These are phyloP conservation scores for Radiomyces spectabilis DNA, from an alignment of 192 early-diverging fungal genomes.

Conservation along the genomic window DNA sequence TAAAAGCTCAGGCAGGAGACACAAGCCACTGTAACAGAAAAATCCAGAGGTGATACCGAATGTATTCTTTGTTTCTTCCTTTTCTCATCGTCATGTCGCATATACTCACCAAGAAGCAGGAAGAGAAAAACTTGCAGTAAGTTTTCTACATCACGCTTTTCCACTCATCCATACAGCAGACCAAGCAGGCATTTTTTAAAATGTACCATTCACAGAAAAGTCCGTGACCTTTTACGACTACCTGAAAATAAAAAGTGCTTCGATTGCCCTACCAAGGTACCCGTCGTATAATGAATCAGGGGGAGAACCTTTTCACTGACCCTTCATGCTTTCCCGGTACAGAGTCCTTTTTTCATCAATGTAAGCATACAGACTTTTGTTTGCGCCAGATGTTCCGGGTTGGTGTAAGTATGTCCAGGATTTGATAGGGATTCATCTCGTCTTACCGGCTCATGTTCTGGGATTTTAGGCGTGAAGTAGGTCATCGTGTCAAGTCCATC, in stretches of 20 bases:
- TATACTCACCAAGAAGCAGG: too few species aligned
- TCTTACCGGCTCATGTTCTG: too few species aligned
- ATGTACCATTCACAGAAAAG: constrained; percentile 25
- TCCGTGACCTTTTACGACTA: constrained; percentile 23
- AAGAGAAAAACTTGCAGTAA: too few species aligned
- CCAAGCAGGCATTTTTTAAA: too few species aligned
- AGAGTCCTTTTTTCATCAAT: constrained; percentile 52
- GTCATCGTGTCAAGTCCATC: constrained; percentile 55
- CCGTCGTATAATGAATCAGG: neutral
- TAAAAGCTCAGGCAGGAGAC: too few species aligned
- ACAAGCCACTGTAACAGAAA: too few species aligned
- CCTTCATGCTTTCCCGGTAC: neutral
- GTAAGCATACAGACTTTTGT: constrained; percentile 44
- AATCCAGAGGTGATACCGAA: too few species aligned
- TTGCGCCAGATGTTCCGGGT: constrained; percentile 46
- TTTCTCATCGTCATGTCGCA: too few species aligned
- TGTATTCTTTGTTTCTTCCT: too few species aligned
- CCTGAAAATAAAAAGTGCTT: constrained; percentile 44
- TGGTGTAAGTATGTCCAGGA: constrained; percentile 34
- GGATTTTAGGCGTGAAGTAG: constrained; percentile 42
- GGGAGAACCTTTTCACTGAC: neutral
- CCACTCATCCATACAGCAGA: too few species aligned
- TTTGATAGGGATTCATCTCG: neutral
- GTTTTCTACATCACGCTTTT: too few species aligned
- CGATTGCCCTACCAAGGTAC: constrained; percentile 39